phyloP scores from a whole-genome alignment of 1,284 basidiomycete species.

The Exsudoporus floridanus region DNA sequence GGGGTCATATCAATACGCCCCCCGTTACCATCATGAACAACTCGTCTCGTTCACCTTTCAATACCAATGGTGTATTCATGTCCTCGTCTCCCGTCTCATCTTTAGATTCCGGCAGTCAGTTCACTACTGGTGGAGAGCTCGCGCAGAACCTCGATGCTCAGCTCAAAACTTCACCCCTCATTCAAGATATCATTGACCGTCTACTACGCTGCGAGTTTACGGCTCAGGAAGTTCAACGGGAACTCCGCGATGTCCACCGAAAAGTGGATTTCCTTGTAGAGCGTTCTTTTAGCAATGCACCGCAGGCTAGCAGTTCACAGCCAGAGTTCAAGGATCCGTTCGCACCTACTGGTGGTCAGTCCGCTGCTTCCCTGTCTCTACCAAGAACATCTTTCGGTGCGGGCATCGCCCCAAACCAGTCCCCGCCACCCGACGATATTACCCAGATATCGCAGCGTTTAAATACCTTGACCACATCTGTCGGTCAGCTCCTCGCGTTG shows the following conservation, averaged over 20 bases:
- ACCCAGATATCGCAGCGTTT: conserved; percentile 76
- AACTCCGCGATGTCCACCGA: conserved; percentile 69
- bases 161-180: conserved; percentile 68
- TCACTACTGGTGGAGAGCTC: conserved; percentile 46
- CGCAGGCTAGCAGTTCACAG: conserved; percentile 37
- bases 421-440: conserved; percentile 67
- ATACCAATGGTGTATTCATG: conserved; percentile 45
- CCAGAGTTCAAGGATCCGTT: conserved; percentile 81
- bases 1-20: conserved; percentile 28
- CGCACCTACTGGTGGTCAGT: conserved; percentile 42
- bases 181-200: conserved; percentile 76
- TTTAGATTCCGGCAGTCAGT: conserved; percentile 66
- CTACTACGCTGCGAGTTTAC: conserved; percentile 69
- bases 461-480: conserved; percentile 81
- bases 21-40: conserved; percentile 28
- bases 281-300: conserved; percentile 44
- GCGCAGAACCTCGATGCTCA: conserved; percentile 62
- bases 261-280: conserved; percentile 79
- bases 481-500: conserved; percentile 77
- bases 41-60: conserved; percentile 38
- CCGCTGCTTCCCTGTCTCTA: conserved; percentile 41
- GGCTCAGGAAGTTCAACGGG: conserved; percentile 70
- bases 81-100: conserved; percentile 78
- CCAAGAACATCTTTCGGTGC: conserved; percentile 59
- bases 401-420: conserved; percentile 67